Base-by-base conservation (phyloP, 495 filamentous ascomycete genomes). In the Elasticomyces elasticus region DNA sequence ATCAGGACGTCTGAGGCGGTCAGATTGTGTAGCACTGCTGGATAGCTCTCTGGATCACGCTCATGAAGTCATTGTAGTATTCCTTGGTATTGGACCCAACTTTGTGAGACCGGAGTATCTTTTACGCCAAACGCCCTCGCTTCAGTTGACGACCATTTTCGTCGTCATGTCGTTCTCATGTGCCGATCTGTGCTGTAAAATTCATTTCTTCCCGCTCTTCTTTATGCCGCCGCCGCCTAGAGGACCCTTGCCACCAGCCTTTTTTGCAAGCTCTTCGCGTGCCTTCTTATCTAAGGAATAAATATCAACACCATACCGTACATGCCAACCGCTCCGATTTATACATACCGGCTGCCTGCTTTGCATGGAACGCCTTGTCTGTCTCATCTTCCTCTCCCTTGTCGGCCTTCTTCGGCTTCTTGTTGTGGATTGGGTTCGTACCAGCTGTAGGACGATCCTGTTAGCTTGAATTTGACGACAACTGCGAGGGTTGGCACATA, bases 381-480 rank as follows among this genome's bases (percentile, higher is more conserved):
- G 69, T 67, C 54, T 71, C 68, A 20, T 63, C 59, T 40, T 71
- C 68, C 15, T 42, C 54, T 40, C 35, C 35, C 44, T 52, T 49
- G 2, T 33, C 43, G 45, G 48, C 20, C 64, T 69, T 69, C 60
- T 69, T 69, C 27, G 64, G 60, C 66, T 69, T 68, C 57, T 71
- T 69, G 64, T 69, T 69, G 66, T 69, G 67, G 52, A 69, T 65
- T 1, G 68, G 66, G 50, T 71, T 69, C n/a, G 68, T 71, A 22
- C 68, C 68, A 42, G 64, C 66, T 69, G 55, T 31, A 24, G 25
- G 12, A 20, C 35, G 35, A 22, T 22, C 12, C 6, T 5, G 24
- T 27, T 12, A 24, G 42, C 7, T 23, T 15, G 12, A 27, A 22
- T 3, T 19, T 22, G 42, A 6, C 7, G 7, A 10, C 5, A 12